phyloP scores from a whole-genome alignment of 768 basidiomycete genomes.

The Leccinum truebloodii region DNA sequence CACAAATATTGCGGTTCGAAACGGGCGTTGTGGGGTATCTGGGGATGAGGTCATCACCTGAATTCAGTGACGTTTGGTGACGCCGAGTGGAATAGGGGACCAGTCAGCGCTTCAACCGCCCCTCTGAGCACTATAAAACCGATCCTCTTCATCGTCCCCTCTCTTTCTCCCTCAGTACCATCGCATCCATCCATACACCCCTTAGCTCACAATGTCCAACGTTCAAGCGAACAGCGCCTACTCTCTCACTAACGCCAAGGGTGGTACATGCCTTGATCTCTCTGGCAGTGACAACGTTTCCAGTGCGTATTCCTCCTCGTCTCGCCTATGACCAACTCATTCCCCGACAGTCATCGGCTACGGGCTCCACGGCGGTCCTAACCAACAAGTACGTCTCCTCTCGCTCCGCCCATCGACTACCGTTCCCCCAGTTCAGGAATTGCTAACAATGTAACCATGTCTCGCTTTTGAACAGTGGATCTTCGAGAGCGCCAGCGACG shows the following conservation, averaged over 20 bases:
- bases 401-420: not conserved
- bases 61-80: not conserved
- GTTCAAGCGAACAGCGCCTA: constrained; percentile 41
- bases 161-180: not conserved
- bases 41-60: not conserved
- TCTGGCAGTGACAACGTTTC: constrained; percentile 52
- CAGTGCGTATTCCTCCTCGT: constrained; percentile 33
- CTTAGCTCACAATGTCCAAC: constrained; percentile 18
- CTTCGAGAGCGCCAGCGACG: constrained; percentile 30
- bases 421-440: not conserved
- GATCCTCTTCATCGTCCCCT: not conserved
- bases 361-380: constrained; percentile 40
- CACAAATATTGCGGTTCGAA: not conserved
- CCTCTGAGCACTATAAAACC: not conserved
- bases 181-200: not conserved
- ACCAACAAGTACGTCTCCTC: constrained; percentile 46
- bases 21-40: not conserved
- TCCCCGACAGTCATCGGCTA: constrained; percentile 49
- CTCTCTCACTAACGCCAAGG: constrained; percentile 51
- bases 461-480: constrained; percentile 45
- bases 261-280: constrained; percentile 54
- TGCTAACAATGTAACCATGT: not conserved
- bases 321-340: not conserved
- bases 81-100: not conserved
- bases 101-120: constrained; percentile 1